Evolutionary conservation across 1,139 yeast genomes (phyloP).

Genomic region (Geotrichum carabidarum): DNA sequence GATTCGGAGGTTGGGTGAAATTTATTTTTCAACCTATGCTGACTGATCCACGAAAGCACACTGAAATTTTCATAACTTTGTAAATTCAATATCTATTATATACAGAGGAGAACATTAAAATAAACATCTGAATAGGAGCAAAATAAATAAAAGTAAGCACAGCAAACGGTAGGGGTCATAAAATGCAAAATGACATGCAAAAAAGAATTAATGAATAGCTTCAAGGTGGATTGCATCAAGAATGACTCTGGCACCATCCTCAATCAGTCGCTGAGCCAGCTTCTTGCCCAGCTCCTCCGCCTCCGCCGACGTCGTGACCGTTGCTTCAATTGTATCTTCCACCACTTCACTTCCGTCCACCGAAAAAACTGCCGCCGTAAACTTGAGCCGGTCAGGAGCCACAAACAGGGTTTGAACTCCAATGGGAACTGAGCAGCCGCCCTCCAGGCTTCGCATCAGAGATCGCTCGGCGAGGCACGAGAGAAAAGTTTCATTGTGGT

Average conservation of each 20-base stretch:
- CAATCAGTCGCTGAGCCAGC: constrained; percentile 63
- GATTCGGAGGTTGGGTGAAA: background rate
- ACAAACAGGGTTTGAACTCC: constrained; percentile 71
- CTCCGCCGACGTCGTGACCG: constrained; percentile 48
- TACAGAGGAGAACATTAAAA: background rate
- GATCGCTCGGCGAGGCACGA: constrained; percentile 90
- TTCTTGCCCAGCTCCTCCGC: constrained; percentile 66
- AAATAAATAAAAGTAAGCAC: background rate
- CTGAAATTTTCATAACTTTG: background rate
- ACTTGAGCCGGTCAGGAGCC: constrained; percentile 44
- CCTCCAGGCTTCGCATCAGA: constrained; percentile 82
- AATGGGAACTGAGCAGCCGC: constrained; percentile 96
- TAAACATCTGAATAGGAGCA: background rate
- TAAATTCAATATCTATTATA: background rate
- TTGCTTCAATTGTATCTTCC: constrained; percentile 45
- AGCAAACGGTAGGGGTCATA: background rate
- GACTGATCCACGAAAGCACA: too few species aligned
- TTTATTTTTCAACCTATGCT: background rate
- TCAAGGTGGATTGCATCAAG: constrained; percentile 47
- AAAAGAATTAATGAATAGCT: constrained; percentile 11
- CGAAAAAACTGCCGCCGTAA: constrained; percentile 66
- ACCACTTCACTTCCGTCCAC: constrained; percentile 75
- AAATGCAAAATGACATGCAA: background rate
- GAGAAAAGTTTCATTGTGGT: constrained; percentile 61
- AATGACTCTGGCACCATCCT: constrained; percentile 76